A percentile compares a stretch with the other conserved stretches of the same genome.
These are phyloP conservation scores for Monosporascus sp. DNA, from an alignment of 2,329 filamentous ascomycete species.

Conservation along the genomic window DNA sequence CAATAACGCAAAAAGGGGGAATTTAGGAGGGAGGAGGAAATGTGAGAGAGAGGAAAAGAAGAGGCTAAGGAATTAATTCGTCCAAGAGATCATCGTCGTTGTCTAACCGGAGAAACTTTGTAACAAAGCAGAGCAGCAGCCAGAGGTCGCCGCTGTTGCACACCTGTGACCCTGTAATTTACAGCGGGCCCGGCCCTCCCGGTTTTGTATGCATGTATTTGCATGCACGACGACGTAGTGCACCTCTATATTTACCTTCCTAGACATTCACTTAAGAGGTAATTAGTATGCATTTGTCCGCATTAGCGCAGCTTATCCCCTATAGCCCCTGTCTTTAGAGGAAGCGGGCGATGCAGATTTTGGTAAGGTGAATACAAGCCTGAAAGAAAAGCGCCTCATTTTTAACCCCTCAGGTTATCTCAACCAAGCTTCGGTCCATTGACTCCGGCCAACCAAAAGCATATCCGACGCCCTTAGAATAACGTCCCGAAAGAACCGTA, in stretches of 20 bases:
- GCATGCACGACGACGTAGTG: no score
- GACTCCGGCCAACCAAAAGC: neutral
- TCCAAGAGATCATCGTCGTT: neutral
- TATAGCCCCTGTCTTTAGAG: no score
- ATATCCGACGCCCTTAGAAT: neutral
- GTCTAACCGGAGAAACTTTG: neutral
- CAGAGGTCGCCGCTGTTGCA: neutral
- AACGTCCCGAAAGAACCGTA: no score
- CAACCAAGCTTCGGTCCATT: neutral
- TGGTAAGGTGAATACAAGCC: no score
- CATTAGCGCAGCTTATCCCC: no score
- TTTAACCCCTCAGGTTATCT: neutral
- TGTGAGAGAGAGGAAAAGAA: slow-evolving; percentile 7
- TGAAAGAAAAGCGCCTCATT: neutral
- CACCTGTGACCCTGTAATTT: neutral
- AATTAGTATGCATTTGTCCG: neutral
- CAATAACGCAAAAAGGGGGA: slow-evolving; percentile 1
- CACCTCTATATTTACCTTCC: no score
- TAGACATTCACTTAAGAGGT: neutral
- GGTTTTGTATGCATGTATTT: neutral
- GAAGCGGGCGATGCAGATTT: neutral
- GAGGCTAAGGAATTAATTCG: neutral
- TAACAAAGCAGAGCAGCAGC: neutral
- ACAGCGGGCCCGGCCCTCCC: neutral
- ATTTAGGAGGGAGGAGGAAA: slow-evolving; percentile 7